These are phyloP conservation scores for Fusarium equiseti DNA, from an alignment of 2,329 filamentous ascomycete genomes.

Conservation along the genomic window DNA sequence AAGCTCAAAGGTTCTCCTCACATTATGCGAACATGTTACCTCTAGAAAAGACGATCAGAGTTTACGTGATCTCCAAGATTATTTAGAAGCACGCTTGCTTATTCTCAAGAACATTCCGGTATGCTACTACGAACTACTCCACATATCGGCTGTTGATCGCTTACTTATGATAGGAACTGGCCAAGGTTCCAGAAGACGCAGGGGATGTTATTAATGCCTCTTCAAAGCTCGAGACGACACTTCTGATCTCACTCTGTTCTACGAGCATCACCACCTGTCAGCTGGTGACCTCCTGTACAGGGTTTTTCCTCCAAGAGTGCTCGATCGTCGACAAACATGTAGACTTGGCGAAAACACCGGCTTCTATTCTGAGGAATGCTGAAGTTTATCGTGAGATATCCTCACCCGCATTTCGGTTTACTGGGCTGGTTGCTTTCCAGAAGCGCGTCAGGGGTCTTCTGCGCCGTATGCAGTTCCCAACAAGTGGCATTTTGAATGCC, in stretches of 20 bases:
- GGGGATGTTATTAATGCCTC: slow-evolving; percentile 65
- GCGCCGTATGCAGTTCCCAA: slow-evolving; percentile 71
- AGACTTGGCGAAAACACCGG: slow-evolving; percentile 62
- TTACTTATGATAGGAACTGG: slow-evolving; percentile 62
- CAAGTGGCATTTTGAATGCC: slow-evolving; percentile 73
- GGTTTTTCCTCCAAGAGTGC: slow-evolving; percentile 72
- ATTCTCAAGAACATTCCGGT: slow-evolving; percentile 65
- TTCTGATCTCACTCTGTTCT: slow-evolving; percentile 74
- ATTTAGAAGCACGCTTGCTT: slow-evolving; percentile 66
- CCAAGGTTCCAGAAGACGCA: slow-evolving; percentile 65
- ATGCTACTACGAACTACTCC: slow-evolving; percentile 36
- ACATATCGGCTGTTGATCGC: neutral
- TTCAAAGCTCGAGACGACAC: slow-evolving; percentile 70
- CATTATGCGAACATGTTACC: slow-evolving; percentile 63
- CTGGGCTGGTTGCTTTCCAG: slow-evolving; percentile 76
- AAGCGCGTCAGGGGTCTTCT: slow-evolving; percentile 72
- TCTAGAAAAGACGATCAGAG: slow-evolving; percentile 58
- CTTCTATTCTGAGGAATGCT: slow-evolving; percentile 69
- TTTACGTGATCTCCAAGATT: slow-evolving; percentile 64
- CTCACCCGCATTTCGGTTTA: slow-evolving; percentile 73
- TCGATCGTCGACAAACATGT: slow-evolving; percentile 64
- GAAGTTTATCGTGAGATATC: slow-evolving; percentile 72
- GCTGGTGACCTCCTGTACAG: slow-evolving; percentile 71
- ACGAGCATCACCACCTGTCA: slow-evolving; percentile 74
- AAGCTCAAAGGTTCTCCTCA: slow-evolving; percentile 56